Percentiles rank a stretch among this genome's conserved stretches.
These are phyloP conservation scores for Stipa capillata DNA, from an alignment of 176 grass and related monocot species.

Conservation along the genomic window DNA sequence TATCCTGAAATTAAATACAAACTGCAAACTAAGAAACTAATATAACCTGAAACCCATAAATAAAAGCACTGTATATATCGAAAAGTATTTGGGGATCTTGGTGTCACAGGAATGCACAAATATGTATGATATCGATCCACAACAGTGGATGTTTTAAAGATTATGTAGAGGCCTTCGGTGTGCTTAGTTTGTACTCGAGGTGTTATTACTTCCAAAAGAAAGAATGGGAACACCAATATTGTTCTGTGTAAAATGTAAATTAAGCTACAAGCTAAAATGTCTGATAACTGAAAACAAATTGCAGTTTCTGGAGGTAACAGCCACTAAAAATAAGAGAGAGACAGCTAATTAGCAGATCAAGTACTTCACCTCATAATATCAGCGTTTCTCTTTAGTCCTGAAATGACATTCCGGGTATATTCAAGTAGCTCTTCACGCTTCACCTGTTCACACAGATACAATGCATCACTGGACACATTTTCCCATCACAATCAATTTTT, in stretches of 20 bases:
- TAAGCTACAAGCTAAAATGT: not conserved
- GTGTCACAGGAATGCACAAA: not conserved
- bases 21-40: conserved; percentile 4
- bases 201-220: not conserved
- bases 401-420: conserved; percentile 78
- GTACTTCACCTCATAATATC: conserved; percentile 76
- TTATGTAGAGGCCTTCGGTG: conserved; percentile 8
- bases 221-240: not conserved
- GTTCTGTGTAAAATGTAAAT: not conserved
- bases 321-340: not conserved
- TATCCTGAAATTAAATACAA: conserved; percentile 67
- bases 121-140: not conserved
- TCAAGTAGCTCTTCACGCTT: conserved; percentile 93
- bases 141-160: not conserved
- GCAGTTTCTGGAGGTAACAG: conserved; percentile 7
- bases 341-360: conserved; percentile 19
- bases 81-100: not conserved
- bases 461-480: not conserved
- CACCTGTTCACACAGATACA: conserved; percentile 48
- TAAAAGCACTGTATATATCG: not conserved
- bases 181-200: not conserved
- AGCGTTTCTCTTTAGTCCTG: conserved; percentile 85
- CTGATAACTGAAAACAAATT: not conserved
- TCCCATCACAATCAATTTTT: not conserved
- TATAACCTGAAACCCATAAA: not conserved